Evolutionary conservation across 495 filamentous ascomycete species (phyloP).

Genomic region (Penicillium egyptiacum): DNA sequence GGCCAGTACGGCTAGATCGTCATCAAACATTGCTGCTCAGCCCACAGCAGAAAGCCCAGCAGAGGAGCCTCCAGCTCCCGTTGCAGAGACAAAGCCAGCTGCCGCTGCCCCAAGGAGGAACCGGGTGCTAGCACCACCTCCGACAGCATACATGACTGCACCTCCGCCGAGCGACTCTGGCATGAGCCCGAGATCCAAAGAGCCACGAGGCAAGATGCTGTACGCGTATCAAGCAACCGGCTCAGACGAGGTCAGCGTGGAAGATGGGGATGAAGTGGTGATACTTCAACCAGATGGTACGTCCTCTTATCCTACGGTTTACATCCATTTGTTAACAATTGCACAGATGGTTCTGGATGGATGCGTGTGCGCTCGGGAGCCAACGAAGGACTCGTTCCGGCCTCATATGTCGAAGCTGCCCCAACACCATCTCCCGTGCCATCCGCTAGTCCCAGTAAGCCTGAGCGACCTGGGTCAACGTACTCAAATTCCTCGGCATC

Average conservation of each 20-base stretch:
- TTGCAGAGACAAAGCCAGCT: conserved; percentile 40
- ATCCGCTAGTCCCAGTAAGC: conserved; percentile 31
- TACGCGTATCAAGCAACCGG: conserved; percentile 79
- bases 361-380: conserved; percentile 67
- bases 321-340: conserved; percentile 13
- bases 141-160: conserved; percentile 70
- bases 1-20: conserved; percentile 71
- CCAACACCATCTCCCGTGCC: conserved; percentile 46
- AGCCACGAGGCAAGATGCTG: conserved; percentile 81
- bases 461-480: conserved; percentile 60
- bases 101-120: conserved; percentile 50
- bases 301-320: conserved; percentile 23
- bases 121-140: conserved; percentile 83
- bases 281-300: conserved; percentile 89
- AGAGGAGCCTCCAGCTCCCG: conserved; percentile 35
- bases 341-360: conserved; percentile 86
- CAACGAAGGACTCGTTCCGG: conserved; percentile 81
- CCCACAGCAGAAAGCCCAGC: conserved; percentile 33
- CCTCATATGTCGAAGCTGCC: conserved; percentile 69
- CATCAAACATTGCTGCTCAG: conserved; percentile 56
- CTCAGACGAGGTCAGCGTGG: conserved; percentile 75
- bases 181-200: conserved; percentile 35
- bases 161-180: conserved; percentile 45
- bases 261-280: conserved; percentile 71
- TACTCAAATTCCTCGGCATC: conserved; percentile 83